Conservation (phyloP, 164 flowering plant species). For the Santalum album region DNA sequence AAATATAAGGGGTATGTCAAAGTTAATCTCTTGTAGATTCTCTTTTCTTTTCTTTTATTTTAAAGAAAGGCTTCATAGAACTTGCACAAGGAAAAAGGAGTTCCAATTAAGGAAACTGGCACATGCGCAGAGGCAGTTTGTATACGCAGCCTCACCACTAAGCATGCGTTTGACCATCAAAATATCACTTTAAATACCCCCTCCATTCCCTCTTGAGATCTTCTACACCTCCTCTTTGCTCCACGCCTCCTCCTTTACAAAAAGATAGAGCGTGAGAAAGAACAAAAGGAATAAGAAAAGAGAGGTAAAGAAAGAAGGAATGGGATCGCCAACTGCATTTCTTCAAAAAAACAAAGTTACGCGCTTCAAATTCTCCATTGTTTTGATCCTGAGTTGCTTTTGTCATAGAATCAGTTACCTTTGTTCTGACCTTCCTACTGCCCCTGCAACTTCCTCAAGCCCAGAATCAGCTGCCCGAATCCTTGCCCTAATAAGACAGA, state of each 20-base stretch:
- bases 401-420: constrained; percentile 20
- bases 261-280: no score
- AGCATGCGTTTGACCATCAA: constrained; percentile 34
- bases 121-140: constrained; percentile 20
- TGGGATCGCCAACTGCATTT: not conserved
- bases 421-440: constrained; percentile 27
- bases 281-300: not conserved
- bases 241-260: no score
- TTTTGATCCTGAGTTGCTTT: not conserved
- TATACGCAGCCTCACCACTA: constrained; percentile 30
- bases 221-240: constrained; percentile 21
- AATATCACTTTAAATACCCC: constrained; percentile 49
- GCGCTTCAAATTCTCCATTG: not conserved
- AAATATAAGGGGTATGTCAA: no score
- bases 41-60: no score
- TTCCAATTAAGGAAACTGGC: not conserved
- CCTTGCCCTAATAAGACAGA: constrained; percentile 18
- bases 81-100: no score
- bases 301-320: not conserved
- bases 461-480: constrained; percentile 5
- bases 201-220: constrained; percentile 23
- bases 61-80: no score
- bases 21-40: no score
- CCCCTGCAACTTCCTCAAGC: constrained; percentile 4
- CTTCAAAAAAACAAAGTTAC: not conserved